Evolutionary conservation across 495 filamentous ascomycete genomes (phyloP).

Genomic region (Talaromyces wortmannii): DNA sequence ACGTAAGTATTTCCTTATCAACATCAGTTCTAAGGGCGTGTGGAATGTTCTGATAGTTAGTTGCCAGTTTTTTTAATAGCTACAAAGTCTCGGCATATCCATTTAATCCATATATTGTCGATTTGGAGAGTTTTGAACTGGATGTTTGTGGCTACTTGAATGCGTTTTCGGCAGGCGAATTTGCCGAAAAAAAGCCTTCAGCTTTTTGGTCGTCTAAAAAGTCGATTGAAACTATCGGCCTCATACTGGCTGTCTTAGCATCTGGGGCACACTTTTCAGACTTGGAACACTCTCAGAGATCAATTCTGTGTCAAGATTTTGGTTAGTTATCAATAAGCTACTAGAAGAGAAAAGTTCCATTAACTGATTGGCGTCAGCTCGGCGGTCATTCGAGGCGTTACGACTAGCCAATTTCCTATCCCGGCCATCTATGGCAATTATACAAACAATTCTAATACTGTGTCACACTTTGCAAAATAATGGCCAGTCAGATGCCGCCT

Average conservation of each 20-base stretch:
- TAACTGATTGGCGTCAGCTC: conserved; percentile 9
- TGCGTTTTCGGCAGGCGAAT: conserved; percentile 21
- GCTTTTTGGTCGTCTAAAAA: conserved; percentile 22
- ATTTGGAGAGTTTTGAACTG: conserved; percentile 39
- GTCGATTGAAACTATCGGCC: conserved; percentile 30
- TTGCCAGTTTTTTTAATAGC: conserved; percentile 35
- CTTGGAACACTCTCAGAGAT: conserved; percentile 22
- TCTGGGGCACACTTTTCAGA: conserved; percentile 46
- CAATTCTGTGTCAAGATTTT: conserved; percentile 23
- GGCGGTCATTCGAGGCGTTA: conserved; percentile 28
- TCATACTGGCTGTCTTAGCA: conserved; percentile 41
- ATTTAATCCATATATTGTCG: conserved; percentile 42
- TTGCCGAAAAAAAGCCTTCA: conserved; percentile 13
- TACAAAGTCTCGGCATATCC: conserved; percentile 43
- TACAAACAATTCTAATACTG: conserved; percentile 37
- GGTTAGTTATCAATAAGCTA: conserved; percentile 7
- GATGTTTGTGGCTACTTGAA: conserved; percentile 40
- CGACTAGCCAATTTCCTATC: conserved; percentile 40
- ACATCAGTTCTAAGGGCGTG: not conserved
- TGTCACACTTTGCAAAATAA: conserved; percentile 41
- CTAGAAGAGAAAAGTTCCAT: not conserved
- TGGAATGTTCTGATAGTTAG: not conserved
- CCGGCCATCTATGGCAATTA: conserved; percentile 32
- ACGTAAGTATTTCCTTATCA: conserved; percentile 14
- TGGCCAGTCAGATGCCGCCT: conserved; percentile 42